These are phyloP conservation scores for Pulveroboletus sp. DNA, from an alignment of 768 basidiomycete species.

Conservation along the genomic window DNA sequence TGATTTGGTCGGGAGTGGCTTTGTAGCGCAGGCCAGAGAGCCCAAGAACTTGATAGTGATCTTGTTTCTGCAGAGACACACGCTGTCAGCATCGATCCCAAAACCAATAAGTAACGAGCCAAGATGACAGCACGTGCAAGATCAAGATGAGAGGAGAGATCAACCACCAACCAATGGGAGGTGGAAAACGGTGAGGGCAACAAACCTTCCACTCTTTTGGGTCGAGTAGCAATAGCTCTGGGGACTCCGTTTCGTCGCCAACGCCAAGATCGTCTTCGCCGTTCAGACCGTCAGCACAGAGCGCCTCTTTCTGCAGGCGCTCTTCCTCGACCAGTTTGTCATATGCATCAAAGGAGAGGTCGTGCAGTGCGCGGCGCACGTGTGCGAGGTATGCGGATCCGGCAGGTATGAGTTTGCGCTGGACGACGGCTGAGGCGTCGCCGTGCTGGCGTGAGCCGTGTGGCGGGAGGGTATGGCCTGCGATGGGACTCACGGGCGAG, in stretches of 20 bases:
- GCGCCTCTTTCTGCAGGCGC: constrained; percentile 45
- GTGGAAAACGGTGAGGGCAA: background rate
- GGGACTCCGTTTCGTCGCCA: constrained; percentile 82
- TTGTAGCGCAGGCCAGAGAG: constrained; percentile 84
- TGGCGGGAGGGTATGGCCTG: background rate
- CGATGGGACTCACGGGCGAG: constrained; percentile 26
- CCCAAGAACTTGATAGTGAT: constrained; percentile 96
- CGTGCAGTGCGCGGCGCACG: constrained; percentile 68
- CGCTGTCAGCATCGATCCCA: constrained; percentile 7
- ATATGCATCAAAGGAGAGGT: constrained; percentile 78
- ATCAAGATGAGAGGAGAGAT: background rate
- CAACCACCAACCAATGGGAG: background rate
- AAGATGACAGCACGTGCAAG: background rate
- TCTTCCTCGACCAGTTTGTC: constrained; percentile 63
- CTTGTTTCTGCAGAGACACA: constrained; percentile 76
- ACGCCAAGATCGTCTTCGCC: constrained; percentile 86
- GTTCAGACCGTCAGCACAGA: constrained; percentile 44
- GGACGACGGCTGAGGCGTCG: constrained; percentile 27
- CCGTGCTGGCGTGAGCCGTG: constrained; percentile 4
- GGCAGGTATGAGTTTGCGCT: constrained; percentile 67
- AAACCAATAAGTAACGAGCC: background rate
- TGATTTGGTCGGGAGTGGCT: constrained; percentile 89
- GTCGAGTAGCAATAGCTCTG: constrained; percentile 69
- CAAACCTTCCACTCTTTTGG: constrained; percentile 97
- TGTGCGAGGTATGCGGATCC: constrained; percentile 87